Evolutionary conservation across 805 yeast species (phyloP).

Genomic region (Zygoascus flipseniorum): DNA sequence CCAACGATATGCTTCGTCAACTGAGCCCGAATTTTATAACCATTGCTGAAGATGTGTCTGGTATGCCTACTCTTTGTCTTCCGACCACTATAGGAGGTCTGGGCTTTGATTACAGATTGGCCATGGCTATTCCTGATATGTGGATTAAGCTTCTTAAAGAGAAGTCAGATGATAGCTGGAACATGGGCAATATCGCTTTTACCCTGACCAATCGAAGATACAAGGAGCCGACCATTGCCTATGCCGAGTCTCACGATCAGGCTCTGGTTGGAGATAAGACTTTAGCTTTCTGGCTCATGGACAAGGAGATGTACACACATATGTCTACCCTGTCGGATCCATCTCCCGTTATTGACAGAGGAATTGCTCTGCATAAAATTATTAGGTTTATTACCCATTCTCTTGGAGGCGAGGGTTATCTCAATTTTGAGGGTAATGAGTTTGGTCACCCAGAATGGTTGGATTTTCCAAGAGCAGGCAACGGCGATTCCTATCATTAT

Average conservation of each 20-base stretch:
- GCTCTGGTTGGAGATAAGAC: conserved; percentile 97
- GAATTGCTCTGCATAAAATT: conserved; percentile 83
- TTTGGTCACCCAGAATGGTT: conserved; percentile 99
- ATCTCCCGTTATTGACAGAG: conserved; percentile 78
- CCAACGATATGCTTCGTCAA: conserved; percentile 66
- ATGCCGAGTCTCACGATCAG: conserved; percentile 94
- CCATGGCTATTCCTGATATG: conserved; percentile 98
- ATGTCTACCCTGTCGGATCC: conserved; percentile 72
- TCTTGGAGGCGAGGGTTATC: conserved; percentile 94
- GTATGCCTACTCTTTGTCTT: conserved; percentile 90
- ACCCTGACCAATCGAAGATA: conserved; percentile 84
- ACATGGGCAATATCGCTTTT: conserved; percentile 66
- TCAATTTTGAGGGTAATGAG: conserved; percentile 95
- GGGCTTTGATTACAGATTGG: conserved; percentile 87
- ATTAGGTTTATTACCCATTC: conserved; percentile 81
- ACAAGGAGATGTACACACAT: conserved; percentile 93
- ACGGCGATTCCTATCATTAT: conserved; percentile 80
- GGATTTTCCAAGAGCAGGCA: conserved; percentile 90
- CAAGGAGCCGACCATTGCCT: conserved; percentile 80
- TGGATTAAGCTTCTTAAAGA: conserved; percentile 94
- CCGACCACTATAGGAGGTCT: conserved; percentile 72
- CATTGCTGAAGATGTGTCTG: conserved; percentile 95
- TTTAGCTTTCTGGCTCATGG: conserved; percentile 97
- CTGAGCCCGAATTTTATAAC: conserved; percentile 52
- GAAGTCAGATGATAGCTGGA: conserved; percentile 82